Evolutionary conservation across 306 rosid genomes (phyloP), one percentile per base, ranked within the genome.

Genomic region (Cucurbita moschata): DNA sequence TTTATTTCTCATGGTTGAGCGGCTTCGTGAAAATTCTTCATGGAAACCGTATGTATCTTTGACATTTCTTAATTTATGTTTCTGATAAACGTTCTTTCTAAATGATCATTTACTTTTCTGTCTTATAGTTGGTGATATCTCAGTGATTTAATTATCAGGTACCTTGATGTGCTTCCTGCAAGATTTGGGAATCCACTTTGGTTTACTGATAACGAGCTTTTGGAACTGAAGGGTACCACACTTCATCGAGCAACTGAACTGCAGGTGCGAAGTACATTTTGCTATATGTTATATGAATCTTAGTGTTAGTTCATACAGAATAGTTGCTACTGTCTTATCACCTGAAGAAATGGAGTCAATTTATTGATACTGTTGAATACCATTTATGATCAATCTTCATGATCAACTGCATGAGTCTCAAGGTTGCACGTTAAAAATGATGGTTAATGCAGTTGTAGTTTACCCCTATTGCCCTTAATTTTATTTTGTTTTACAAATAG

Each of bases 11-110:
- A 89, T 83, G 19, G 88, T 94, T 83, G 99, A 94, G 86, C 85
- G 83, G 49, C 81, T 91, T 75, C 90, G 96, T 62, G 82, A 82
- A 78, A 87, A 83, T 81, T 89, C 97, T 86, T 85, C 86, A 57
- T 94, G 99, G 99, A 94, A 89, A 75, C 96, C 96, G 97, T 91
- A 89, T 69, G 99, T 89, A 52, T 84, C 72, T 79, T 63, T 70
- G 21, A 56, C 26, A 71, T 65, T 65, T 74, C 60, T 76, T 72
- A 50, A 23, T 43, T 77, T 73, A 26, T 64, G 73, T 54, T 35
- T 61, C 23, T 38, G 63, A 59, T 37, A 16, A 11, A 38, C 37
- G 15, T 13, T 71, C 62, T 53, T 52, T 51, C 51, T 15, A 35
- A 38, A 71, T 38, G 50, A 4, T 47, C 38, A 47, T 44, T 75